phyloP scores from a whole-genome alignment of 805 yeast genomes.

The Candida ficus region DNA sequence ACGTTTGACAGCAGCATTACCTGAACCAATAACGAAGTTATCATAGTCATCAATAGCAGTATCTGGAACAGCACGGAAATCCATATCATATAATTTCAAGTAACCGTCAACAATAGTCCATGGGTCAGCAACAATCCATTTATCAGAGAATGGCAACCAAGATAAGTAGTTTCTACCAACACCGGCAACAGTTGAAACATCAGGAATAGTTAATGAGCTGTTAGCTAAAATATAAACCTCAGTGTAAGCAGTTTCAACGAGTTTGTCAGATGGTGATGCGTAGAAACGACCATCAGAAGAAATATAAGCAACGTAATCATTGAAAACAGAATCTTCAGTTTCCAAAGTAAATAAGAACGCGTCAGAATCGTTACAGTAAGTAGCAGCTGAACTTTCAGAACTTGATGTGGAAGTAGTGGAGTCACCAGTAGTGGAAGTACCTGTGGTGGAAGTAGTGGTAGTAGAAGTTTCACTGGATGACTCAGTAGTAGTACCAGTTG shows the following conservation, averaged over 20 bases:
- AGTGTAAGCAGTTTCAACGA: not conserved
- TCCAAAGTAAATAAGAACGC: constrained; percentile 2
- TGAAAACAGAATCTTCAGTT: not conserved
- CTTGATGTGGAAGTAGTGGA: not conserved
- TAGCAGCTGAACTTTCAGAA: not conserved
- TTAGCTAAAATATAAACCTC: not conserved
- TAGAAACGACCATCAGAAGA: not conserved
- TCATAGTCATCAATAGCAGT: constrained; percentile 7
- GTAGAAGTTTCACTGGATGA: no score
- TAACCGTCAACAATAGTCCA: constrained; percentile 12
- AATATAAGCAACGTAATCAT: not conserved
- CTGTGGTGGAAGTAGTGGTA: no score
- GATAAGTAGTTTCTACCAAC: not conserved
- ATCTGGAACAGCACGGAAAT: constrained; percentile 10
- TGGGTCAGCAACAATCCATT: constrained; percentile 4
- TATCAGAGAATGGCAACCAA: not conserved
- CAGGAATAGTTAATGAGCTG: not conserved
- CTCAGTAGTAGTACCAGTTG: no score
- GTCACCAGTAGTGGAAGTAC: no score
- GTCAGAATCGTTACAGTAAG: no score
- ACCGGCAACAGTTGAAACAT: not conserved
- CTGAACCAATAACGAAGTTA: constrained; percentile 10
- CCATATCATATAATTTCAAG: constrained; percentile 7
- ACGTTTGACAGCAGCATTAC: constrained; percentile 6
- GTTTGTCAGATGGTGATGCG: not conserved